These are phyloP conservation scores for Stevia rebaudiana DNA, from an alignment of 140 eudicot genomes.

Conservation along the genomic window DNA sequence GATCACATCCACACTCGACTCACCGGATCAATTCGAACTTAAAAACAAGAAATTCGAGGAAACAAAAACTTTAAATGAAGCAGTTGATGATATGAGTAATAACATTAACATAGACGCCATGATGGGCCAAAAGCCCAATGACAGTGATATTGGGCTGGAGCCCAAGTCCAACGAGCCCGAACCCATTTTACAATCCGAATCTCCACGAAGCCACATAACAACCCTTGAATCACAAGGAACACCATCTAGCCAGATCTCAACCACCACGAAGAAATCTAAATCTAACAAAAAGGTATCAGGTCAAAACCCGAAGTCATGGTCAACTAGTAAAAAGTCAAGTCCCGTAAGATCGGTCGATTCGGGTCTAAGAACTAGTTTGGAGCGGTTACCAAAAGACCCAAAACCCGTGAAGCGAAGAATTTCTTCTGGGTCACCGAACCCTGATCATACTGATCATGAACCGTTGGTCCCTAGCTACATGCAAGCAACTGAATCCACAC, in stretches of 20 bases:
- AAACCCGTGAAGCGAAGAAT: conserved; percentile 60
- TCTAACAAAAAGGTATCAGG: conserved; percentile 37
- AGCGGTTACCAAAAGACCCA: conserved; percentile 55
- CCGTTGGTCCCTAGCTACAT: conserved; percentile 70
- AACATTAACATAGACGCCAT: conserved; percentile 20
- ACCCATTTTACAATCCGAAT: conserved; percentile 34
- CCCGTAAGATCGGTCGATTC: conserved; percentile 40
- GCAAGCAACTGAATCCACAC: conserved; percentile 94
- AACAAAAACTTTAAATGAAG: conserved; percentile 23
- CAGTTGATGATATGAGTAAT: neutral
- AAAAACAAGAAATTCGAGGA: conserved; percentile 28
- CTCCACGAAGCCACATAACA: conserved; percentile 64
- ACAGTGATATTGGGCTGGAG: conserved; percentile 10
- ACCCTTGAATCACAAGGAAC: conserved; percentile 68
- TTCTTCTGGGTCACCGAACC: conserved; percentile 60
- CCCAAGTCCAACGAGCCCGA: conserved; percentile 28
- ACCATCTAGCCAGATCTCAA: conserved; percentile 67
- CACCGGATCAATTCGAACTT: conserved; percentile 45
- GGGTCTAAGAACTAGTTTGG: conserved; percentile 50
- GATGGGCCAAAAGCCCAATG: conserved; percentile 33
- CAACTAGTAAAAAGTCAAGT: conserved; percentile 45
- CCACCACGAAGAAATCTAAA: conserved; percentile 44
- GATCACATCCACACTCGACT: conserved; percentile 66
- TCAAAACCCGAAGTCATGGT: conserved; percentile 49
- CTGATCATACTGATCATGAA: conserved; percentile 55